Conservation (phyloP, 1,284 basidiomycete genomes). For the Cystobasidium sp. region DNA sequence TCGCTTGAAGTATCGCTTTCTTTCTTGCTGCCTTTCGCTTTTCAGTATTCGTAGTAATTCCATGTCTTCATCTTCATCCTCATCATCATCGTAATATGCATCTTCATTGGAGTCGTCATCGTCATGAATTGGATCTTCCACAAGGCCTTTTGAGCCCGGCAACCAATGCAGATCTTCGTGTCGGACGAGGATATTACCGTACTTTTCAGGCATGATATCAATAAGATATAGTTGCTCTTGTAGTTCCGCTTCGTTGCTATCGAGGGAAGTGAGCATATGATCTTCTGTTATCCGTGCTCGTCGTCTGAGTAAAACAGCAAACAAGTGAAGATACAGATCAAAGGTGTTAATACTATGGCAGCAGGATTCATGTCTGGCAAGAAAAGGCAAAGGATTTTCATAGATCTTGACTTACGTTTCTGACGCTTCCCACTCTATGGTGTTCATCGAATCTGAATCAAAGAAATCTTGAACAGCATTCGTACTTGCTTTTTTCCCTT, state of each 20-base stretch:
- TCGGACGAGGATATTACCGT: not conserved
- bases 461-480: not conserved
- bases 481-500: not conserved
- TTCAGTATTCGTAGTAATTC: too few relatives aligned
- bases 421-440: not conserved
- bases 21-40: too few relatives aligned
- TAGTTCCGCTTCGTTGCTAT: slow-evolving; percentile 7
- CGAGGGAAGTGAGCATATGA: not conserved
- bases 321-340: too few relatives aligned
- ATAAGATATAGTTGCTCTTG: slow-evolving; percentile 8
- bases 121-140: too few relatives aligned
- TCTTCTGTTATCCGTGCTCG: not conserved
- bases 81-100: too few relatives aligned
- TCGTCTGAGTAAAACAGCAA: not conserved
- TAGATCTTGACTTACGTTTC: not conserved
- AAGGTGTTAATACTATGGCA: too few relatives aligned
- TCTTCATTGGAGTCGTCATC: too few relatives aligned
- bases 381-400: not conserved
- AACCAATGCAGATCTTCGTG: too few relatives aligned
- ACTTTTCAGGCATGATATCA: not conserved
- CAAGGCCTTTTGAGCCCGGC: too few relatives aligned
- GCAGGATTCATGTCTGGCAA: too few relatives aligned
- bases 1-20: too few relatives aligned
- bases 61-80: too few relatives aligned
- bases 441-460: not conserved